These are phyloP conservation scores for Aspergillus diversus DNA, from an alignment of 495 filamentous ascomycete species.

Conservation along the genomic window DNA sequence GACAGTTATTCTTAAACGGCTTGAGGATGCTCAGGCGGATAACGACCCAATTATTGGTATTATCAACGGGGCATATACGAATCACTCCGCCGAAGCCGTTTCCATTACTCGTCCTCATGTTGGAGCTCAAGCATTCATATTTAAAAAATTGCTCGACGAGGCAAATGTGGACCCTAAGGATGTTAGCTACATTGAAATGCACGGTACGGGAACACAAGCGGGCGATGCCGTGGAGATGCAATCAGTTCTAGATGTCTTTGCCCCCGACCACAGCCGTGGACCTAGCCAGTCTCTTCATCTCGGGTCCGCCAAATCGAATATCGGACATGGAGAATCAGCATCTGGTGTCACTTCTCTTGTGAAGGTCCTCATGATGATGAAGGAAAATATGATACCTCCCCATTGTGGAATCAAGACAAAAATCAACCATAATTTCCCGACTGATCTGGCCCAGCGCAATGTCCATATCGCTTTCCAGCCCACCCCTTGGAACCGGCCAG, in stretches of 20 bases:
- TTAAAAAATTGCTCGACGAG: conserved; percentile 66
- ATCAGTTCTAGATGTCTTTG: conserved; percentile 80
- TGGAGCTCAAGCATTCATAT: conserved; percentile 72
- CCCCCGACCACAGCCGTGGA: conserved; percentile 67
- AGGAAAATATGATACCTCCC: conserved; percentile 80
- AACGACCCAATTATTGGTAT: conserved; percentile 75
- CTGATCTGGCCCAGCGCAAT: conserved; percentile 72
- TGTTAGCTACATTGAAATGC: conserved; percentile 84
- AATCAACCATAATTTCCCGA: conserved; percentile 82
- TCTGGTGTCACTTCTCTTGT: conserved; percentile 82
- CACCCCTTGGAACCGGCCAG: conserved; percentile 65
- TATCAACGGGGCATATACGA: conserved; percentile 68
- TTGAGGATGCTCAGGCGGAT: conserved; percentile 73
- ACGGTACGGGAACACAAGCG: conserved; percentile 86
- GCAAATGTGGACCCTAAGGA: conserved; percentile 73
- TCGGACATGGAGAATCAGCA: conserved; percentile 88
- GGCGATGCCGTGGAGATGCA: conserved; percentile 81
- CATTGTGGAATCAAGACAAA: conserved; percentile 86
- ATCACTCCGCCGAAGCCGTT: conserved; percentile 75
- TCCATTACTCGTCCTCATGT: conserved; percentile 86
- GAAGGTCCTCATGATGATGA: conserved; percentile 87
- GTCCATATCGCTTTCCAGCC: conserved; percentile 67
- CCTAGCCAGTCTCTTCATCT: conserved; percentile 74
- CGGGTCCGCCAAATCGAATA: conserved; percentile 85
- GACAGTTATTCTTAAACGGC: conserved; percentile 71